Percentiles rank a stretch among this genome's conserved stretches.
Conservation (phyloP, 257 asterid species). For the Ocimum tenuiflorum region DNA sequence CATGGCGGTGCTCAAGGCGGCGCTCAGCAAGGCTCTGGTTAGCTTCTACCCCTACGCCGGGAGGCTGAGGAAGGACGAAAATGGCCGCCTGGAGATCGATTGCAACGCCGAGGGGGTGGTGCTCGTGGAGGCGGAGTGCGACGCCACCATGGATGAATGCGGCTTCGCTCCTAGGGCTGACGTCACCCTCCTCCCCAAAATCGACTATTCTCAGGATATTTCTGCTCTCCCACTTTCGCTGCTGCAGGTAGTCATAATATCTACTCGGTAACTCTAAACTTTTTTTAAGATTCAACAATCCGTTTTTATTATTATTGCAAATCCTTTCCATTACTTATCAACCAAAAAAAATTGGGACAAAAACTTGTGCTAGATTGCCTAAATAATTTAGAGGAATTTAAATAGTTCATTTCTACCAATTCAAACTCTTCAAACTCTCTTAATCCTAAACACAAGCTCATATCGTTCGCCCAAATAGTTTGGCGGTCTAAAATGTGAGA, state of each 20-base stretch:
- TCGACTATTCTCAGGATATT: neutral
- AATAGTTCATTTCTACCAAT: too few relatives aligned
- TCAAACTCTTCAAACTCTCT: too few relatives aligned
- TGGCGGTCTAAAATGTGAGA: too few relatives aligned
- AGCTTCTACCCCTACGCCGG: neutral
- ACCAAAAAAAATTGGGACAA: too few relatives aligned
- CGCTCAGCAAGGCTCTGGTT: neutral
- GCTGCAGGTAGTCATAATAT: neutral
- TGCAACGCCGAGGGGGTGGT: neutral
- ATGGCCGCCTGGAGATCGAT: neutral
- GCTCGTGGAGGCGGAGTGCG: constrained; percentile 1
- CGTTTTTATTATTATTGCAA: too few relatives aligned
- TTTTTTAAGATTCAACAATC: too few relatives aligned
- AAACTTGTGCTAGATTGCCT: too few relatives aligned
- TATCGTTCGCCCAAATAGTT: too few relatives aligned
- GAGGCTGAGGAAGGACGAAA: neutral
- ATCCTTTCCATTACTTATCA: too few relatives aligned
- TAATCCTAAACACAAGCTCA: too few relatives aligned
- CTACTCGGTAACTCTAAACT: too few relatives aligned
- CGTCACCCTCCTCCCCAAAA: neutral
- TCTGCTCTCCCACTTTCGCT: neutral
- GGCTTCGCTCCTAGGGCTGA: neutral
- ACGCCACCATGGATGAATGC: neutral
- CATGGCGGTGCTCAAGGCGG: neutral
- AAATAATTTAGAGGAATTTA: too few relatives aligned